Evolutionary conservation across 257 asterid species (phyloP).

Genomic region (Penstemon barbatus): DNA sequence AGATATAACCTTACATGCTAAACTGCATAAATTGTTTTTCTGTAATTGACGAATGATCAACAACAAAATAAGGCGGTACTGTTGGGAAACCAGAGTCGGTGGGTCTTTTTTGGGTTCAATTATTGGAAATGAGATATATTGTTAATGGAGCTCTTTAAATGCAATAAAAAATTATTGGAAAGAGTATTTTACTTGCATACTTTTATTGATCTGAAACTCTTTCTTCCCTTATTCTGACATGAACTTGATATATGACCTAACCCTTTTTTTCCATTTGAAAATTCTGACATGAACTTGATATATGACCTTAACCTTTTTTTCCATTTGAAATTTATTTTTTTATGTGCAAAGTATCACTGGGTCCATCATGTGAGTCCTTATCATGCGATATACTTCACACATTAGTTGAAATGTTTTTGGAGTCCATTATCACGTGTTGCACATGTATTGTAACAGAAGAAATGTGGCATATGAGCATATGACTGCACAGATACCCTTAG

Average conservation of each 20-base stretch:
- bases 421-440: background rate
- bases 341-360: background rate
- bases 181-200: background rate
- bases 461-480: background rate
- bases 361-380: background rate
- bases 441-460: background rate
- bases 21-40: background rate
- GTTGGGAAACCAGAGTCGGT: too few species aligned
- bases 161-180: background rate
- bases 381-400: background rate
- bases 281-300: background rate
- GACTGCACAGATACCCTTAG: background rate
- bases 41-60: too few species aligned
- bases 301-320: background rate
- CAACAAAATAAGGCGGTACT: background rate
- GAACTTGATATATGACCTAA: background rate
- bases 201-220: background rate
- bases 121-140: background rate
- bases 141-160: background rate
- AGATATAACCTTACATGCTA: background rate
- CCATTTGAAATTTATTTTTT: background rate
- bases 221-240: background rate
- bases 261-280: background rate
- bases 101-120: background rate
- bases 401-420: background rate